A percentile compares a stretch with the other conserved stretches of the same genome.
Evolutionary conservation across 2,329 filamentous ascomycete genomes (phyloP).

Genomic region (Calonectria montana): DNA sequence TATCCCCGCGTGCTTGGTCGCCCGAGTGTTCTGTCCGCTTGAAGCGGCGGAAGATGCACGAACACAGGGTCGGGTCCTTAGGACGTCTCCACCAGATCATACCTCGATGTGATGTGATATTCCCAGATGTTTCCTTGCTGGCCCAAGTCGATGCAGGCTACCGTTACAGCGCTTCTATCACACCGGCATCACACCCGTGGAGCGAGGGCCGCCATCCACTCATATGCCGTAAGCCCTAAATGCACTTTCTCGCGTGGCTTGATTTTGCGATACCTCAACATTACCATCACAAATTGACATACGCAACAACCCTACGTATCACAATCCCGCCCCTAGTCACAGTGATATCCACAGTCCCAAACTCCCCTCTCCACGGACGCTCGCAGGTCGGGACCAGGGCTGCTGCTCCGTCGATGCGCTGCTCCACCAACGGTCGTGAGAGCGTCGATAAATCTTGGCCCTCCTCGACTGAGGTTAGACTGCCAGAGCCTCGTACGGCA

Average conservation of each 20-base stretch:
- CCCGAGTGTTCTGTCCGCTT: not conserved
- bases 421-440: constrained; percentile 9
- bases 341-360: constrained; percentile 1
- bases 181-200: not conserved
- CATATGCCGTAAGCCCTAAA: not conserved
- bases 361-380: not conserved
- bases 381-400: not conserved
- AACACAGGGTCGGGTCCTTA: not conserved
- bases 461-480: constrained; percentile 5
- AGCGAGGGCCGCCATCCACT: not conserved
- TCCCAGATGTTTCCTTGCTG: not conserved
- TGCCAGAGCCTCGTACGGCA: not conserved
- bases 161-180: constrained; percentile 2
- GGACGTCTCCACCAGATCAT: not conserved
- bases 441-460: not conserved
- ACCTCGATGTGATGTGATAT: constrained; percentile 15
- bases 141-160: not conserved
- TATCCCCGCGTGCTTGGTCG: constrained; percentile 13
- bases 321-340: not conserved
- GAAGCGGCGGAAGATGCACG: not conserved
- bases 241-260: not conserved
- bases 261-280: not conserved
- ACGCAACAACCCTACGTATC: not conserved
- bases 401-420: not conserved
- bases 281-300: constrained; percentile 4